A percentile compares a stretch with the other conserved stretches of the same genome.
Conservation (phyloP, 2,329 filamentous ascomycete species). For the Elsinoe arachidis region DNA sequence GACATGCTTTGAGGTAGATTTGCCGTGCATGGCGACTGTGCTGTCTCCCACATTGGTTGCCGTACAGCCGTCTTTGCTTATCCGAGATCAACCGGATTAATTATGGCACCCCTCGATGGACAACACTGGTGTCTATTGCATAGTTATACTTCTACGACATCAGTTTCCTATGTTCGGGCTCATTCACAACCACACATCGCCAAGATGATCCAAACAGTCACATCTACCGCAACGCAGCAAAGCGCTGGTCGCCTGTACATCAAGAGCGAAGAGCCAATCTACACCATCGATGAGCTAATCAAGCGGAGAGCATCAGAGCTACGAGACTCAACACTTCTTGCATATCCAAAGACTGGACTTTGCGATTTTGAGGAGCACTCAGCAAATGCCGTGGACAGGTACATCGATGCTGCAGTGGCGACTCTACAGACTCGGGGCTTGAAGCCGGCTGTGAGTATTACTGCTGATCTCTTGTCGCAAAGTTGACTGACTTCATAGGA, state of each 20-base stretch:
- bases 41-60: background rate
- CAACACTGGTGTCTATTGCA: too few relatives aligned
- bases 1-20: background rate
- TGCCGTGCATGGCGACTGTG: too few relatives aligned
- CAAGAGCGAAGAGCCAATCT: background rate
- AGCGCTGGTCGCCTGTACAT: background rate
- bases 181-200: background rate
- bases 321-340: slow-evolving; percentile 25
- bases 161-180: too few relatives aligned
- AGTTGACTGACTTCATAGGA: slow-evolving; percentile 16
- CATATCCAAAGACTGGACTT: slow-evolving; percentile 22
- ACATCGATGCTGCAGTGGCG: slow-evolving; percentile 22
- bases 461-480: background rate
- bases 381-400: slow-evolving; percentile 21
- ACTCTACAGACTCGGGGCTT: slow-evolving; percentile 22
- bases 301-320: slow-evolving; percentile 24
- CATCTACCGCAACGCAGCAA: background rate
- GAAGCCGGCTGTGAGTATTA: slow-evolving; percentile 20
- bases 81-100: background rate
- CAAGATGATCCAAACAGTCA: background rate
- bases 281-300: slow-evolving; percentile 27
- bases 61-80: background rate
- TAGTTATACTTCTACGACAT: too few relatives aligned
- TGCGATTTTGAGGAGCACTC: slow-evolving; percentile 26
- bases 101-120: background rate